Evolutionary conservation across 352 stramenopile genomes (phyloP), one percentile per base, ranked within the genome.

Genomic region (Globisporangium solare): DNA sequence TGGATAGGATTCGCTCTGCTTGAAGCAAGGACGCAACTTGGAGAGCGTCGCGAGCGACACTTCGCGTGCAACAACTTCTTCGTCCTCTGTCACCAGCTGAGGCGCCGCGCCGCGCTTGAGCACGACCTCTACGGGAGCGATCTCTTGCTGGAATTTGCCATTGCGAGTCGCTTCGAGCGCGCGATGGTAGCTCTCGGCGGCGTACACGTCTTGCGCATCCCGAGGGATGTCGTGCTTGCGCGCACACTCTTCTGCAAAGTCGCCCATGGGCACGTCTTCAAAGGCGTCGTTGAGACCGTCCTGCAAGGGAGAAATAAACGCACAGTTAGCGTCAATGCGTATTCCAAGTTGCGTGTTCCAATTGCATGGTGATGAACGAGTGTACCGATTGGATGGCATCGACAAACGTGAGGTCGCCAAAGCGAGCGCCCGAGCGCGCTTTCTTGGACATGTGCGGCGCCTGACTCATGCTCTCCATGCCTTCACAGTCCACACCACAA

Each of bases 391-490:
- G 78, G 40, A 90, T 71, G 43, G 75, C 91, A 66, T 99, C 95
- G 3, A 96, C 71, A 45, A 98, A 76, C 42, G 87, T 71, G 37
- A 83, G 69, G 63, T 98, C 70, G 7, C 95, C 95, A 32, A 97
- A 88, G 40, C 79, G 73, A 42, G 73, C 84, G 11, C 94, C 95
- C 1, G 63, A 76, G 18, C 96, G 76, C 11, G 63, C 63, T 47
- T 86, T 88, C 49, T 79, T 78, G 21, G 73, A 82, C 37, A 98
- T 57, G 70, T 99, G 91, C 20, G 96, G 96, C 37, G 92, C 87
- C 50, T 98, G 96, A 35, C 75, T 94, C 96, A 99, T 99, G 67
- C 73, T 96, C 75, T 99, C 96, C 76, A 98, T 96, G 14, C 93
- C 94, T 67, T n/a, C 17, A 47, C 8, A 21, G 14, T n/a, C n/a